phyloP scores from a whole-genome alignment of 345 rosid genomes.

The Zanthoxylum bungeanum region DNA sequence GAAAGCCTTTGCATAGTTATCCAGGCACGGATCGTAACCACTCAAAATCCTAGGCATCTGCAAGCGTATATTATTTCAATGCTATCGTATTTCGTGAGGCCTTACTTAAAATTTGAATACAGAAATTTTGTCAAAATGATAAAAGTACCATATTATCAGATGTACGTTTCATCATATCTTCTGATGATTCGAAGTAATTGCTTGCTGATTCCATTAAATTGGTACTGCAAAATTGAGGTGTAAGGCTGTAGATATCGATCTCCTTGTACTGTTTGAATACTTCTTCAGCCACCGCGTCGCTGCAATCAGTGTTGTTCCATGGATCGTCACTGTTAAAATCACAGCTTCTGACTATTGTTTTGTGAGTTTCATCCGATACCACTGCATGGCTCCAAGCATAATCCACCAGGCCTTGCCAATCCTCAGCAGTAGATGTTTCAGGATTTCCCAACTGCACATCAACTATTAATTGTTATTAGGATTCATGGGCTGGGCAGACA shows the following conservation, averaged over 20 bases:
- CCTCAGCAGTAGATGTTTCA: conserved; percentile 69
- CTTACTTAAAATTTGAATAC: not conserved
- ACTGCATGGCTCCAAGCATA: conserved; percentile 97
- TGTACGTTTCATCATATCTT: conserved; percentile 34
- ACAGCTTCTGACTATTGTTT: conserved; percentile 44
- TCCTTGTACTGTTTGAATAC: conserved; percentile 59
- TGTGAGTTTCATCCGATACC: conserved; percentile 78
- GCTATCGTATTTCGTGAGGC: not conserved
- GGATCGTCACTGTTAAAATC: conserved; percentile 57
- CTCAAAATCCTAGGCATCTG: conserved; percentile 78
- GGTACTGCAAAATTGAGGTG: conserved; percentile 54
- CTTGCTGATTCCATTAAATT: conserved; percentile 36
- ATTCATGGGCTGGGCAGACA: too few species aligned
- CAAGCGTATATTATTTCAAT: not conserved
- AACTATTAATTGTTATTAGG: too few species aligned
- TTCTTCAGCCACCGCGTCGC: conserved; percentile 52
- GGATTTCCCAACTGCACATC: conserved; percentile 77
- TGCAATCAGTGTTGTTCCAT: conserved; percentile 59
- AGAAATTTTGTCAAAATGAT: not conserved
- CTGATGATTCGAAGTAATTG: conserved; percentile 1
- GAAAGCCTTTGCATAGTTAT: conserved; percentile 58
- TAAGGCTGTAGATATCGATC: conserved; percentile 85
- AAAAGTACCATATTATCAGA: conserved; percentile 66
- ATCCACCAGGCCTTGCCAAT: conserved; percentile 82
- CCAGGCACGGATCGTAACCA: conserved; percentile 88